phyloP scores from a whole-genome alignment of 768 basidiomycete genomes.

The Tulasnella sp. region DNA sequence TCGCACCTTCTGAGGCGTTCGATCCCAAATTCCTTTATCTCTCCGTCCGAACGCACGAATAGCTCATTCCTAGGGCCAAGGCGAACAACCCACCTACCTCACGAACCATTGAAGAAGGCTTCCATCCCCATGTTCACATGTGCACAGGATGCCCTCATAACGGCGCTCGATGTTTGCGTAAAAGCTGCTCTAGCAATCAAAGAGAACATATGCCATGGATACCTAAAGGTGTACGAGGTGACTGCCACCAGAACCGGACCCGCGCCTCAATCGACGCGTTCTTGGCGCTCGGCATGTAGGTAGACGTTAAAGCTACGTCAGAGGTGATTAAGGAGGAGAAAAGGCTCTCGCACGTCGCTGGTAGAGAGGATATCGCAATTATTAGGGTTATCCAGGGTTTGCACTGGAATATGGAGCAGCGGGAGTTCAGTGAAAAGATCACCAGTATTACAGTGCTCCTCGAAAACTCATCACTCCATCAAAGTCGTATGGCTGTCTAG shows the following conservation, averaged over 20 bases:
- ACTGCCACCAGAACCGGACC: slow-evolving; percentile 32
- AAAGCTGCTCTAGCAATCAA: background rate
- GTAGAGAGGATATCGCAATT: background rate
- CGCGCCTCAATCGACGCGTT: slow-evolving; percentile 38
- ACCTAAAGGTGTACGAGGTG: slow-evolving; percentile 37
- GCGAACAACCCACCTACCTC: background rate
- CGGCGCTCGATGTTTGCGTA: background rate
- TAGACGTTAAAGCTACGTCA: slow-evolving; percentile 36
- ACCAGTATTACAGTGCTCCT: too few relatives aligned
- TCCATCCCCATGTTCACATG: background rate
- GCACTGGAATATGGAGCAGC: too few relatives aligned
- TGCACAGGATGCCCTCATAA: background rate
- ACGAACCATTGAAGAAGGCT: background rate
- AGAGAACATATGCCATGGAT: slow-evolving; percentile 27
- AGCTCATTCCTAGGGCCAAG: slow-evolving; percentile 39
- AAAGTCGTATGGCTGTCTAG: too few relatives aligned
- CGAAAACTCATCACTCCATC: too few relatives aligned
- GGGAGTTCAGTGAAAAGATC: too few relatives aligned
- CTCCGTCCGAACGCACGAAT: slow-evolving; percentile 46
- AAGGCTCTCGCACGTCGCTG: slow-evolving; percentile 26
- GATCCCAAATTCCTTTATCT: slow-evolving; percentile 50
- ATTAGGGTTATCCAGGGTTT: background rate
- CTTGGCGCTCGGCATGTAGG: slow-evolving; percentile 44
- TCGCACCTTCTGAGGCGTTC: slow-evolving; percentile 51
- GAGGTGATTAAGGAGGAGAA: slow-evolving; percentile 43